Percentiles rank a stretch among this genome's conserved stretches.
phyloP scores from a whole-genome alignment of 179 eudicot genomes.

The Beta lomatogona region DNA sequence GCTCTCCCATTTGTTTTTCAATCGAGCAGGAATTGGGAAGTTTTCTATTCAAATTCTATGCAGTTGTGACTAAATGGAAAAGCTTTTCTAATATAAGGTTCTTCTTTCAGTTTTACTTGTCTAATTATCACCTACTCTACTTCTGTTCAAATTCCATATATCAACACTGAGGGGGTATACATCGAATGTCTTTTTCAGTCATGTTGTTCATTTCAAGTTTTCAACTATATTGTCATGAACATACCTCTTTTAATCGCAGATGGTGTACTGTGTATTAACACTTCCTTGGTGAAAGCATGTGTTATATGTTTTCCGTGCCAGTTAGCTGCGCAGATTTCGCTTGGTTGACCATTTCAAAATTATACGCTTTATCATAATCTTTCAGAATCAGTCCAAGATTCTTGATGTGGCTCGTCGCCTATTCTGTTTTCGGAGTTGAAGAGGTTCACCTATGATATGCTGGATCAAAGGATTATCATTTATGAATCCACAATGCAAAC shows the following conservation, averaged over 20 bases:
- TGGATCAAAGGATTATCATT: slow-evolving; percentile 59
- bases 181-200: background rate
- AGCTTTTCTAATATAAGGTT: slow-evolving; percentile 3
- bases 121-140: background rate
- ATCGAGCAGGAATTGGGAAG: slow-evolving; percentile 21
- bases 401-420: background rate
- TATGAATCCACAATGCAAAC: slow-evolving; percentile 65
- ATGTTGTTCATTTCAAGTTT: slow-evolving; percentile 7
- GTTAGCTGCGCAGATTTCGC: background rate
- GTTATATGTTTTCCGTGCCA: background rate
- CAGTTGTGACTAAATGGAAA: slow-evolving; percentile 8
- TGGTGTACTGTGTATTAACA: background rate
- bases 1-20: background rate
- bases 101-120: background rate
- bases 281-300: slow-evolving; percentile 11
- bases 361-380: background rate
- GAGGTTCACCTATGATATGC: slow-evolving; percentile 58
- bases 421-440: slow-evolving; percentile 44
- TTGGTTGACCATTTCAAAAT: background rate
- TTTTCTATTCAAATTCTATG: background rate
- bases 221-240: slow-evolving; percentile 1
- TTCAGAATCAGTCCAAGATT: background rate
- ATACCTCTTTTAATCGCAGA: background rate
- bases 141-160: background rate
- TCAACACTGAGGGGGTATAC: background rate